Conservation (phyloP, 1,139 yeast species). For the Saccharomyces hybrid region DNA sequence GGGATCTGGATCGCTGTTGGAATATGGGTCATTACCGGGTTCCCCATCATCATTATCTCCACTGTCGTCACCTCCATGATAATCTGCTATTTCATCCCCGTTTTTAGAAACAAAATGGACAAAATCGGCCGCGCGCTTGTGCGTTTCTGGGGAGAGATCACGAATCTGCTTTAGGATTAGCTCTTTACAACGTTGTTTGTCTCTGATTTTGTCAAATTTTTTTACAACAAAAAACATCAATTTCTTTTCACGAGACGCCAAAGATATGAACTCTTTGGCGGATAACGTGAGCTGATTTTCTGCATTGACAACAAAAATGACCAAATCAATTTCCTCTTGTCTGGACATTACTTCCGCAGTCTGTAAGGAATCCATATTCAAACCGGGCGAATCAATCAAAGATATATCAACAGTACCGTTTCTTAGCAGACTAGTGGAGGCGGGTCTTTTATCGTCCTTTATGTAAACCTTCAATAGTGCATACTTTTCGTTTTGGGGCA, state of each 20-base stretch:
- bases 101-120: conserved; percentile 87
- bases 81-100: conserved; percentile 35
- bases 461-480: conserved; percentile 73
- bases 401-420: conserved; percentile 92
- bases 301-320: conserved; percentile 91
- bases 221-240: conserved; percentile 91
- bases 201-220: conserved; percentile 75
- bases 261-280: conserved; percentile 85
- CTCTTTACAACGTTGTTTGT: conserved; percentile 68
- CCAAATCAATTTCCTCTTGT: conserved; percentile 94
- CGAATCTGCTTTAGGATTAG: conserved; percentile 83
- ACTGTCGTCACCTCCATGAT: conserved; percentile 33
- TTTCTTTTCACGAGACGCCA: conserved; percentile 87
- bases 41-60: conserved; percentile 38
- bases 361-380: conserved; percentile 86
- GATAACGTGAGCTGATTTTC: conserved; percentile 92
- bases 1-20: conserved; percentile 35
- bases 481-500: conserved; percentile 65
- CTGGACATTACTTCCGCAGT: conserved; percentile 93
- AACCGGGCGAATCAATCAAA: conserved; percentile 93
- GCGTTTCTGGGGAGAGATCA: conserved; percentile 80
- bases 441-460: conserved; percentile 58
- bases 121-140: conserved; percentile 77
- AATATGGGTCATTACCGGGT: conserved; percentile 27
- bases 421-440: conserved; percentile 62